These are phyloP conservation scores for Botryotinia narcissicola DNA, from an alignment of 2,329 filamentous ascomycete genomes.

Conservation along the genomic window DNA sequence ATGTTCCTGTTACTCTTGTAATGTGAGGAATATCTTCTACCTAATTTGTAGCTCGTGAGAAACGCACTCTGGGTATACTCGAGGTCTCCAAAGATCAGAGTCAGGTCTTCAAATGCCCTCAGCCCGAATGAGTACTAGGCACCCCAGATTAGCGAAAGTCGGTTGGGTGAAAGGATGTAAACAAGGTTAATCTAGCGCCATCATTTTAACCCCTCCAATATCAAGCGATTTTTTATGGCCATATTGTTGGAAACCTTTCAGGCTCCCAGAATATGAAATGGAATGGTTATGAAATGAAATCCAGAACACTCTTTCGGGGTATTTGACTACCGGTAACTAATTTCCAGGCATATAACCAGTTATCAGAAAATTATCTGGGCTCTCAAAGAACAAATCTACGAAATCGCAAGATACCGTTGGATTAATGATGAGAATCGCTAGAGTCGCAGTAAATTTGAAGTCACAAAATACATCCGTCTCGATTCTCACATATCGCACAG, in stretches of 20 bases:
- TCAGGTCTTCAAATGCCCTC: background rate
- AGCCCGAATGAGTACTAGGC: background rate
- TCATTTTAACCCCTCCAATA: background rate
- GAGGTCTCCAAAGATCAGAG: background rate
- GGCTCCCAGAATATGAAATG: fast-evolving
- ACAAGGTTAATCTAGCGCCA: background rate
- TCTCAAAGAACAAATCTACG: background rate
- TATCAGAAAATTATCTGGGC: background rate
- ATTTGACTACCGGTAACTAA: background rate
- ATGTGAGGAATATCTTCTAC: background rate
- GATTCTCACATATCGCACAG: background rate
- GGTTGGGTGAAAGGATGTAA: background rate
- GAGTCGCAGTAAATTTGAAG: background rate
- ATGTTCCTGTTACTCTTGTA: background rate
- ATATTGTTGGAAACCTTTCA: background rate
- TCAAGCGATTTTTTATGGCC: background rate
- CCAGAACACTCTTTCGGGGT: background rate
- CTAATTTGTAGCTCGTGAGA: background rate
- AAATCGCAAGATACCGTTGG: background rate
- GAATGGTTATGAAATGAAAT: background rate
- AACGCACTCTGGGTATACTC: background rate
- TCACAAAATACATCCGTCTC: background rate
- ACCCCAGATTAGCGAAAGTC: background rate
- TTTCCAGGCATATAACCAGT: background rate
- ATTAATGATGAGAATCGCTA: background rate